Evolutionary conservation across 1,284 basidiomycete species (phyloP).

Genomic region (Tremellales sp.): DNA sequence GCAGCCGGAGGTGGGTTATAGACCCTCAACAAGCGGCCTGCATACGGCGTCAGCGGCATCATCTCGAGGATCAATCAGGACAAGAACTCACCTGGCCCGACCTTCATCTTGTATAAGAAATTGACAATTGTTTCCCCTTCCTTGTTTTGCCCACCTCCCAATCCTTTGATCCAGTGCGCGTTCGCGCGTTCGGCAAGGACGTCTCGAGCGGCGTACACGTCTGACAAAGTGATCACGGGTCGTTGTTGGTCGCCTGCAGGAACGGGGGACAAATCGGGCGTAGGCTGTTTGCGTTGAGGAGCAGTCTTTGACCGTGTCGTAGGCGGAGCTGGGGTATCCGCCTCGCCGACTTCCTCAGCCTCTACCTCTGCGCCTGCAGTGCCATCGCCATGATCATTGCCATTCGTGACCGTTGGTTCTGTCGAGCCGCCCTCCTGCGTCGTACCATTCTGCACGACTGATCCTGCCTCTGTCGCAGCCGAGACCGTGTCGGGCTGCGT

Average conservation of each 20-base stretch:
- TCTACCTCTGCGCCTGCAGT: conserved; percentile 7
- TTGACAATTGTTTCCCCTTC: conserved; percentile 47
- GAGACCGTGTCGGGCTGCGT: not conserved
- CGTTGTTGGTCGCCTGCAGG: conserved; percentile 21
- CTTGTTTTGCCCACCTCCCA: conserved; percentile 46
- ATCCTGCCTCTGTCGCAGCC: not conserved
- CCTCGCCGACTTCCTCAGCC: conserved; percentile 3
- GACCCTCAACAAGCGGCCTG: conserved; percentile 39
- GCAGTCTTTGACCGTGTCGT: conserved; percentile 42
- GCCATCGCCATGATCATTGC: not conserved
- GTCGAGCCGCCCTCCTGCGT: too few relatives aligned
- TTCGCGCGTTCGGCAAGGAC: conserved; percentile 45
- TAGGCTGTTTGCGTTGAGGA: conserved; percentile 24
- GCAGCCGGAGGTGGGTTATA: conserved; percentile 43
- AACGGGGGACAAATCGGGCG: conserved; percentile 15
- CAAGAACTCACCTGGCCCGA: conserved; percentile 42
- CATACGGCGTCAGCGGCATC: too few relatives aligned
- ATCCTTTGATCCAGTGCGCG: conserved; percentile 44
- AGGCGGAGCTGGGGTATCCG: conserved; percentile 18
- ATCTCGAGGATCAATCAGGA: too few relatives aligned
- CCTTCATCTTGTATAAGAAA: conserved; percentile 48
- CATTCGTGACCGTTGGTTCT: too few relatives aligned
- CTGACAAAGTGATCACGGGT: conserved; percentile 42
- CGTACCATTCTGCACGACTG: not conserved
- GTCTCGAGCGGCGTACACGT: conserved; percentile 36